Conservation (phyloP, 768 basidiomycete species). For the Boletellus emodensis region DNA sequence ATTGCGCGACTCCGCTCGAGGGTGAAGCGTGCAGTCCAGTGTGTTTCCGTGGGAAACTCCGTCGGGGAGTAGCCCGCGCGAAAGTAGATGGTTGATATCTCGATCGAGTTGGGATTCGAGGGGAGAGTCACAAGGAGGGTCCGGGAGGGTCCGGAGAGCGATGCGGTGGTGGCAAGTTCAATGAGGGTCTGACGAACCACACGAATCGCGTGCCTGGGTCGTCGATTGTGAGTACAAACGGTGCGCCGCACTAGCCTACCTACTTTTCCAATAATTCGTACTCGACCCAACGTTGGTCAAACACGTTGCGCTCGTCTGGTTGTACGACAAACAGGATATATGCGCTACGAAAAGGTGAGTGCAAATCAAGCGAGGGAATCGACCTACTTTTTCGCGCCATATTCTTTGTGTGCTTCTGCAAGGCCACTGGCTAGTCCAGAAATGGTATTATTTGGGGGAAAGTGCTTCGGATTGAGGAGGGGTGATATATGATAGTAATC, state of each 20-base stretch:
- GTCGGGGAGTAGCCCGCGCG: slow-evolving; percentile 83
- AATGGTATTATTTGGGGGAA: slow-evolving; percentile 73
- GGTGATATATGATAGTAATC: slow-evolving; percentile 62
- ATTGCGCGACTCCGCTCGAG: slow-evolving; percentile 83
- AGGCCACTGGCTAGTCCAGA: slow-evolving; percentile 70
- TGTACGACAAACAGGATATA: slow-evolving; percentile 87
- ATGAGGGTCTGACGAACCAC: slow-evolving; percentile 74
- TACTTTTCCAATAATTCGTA: slow-evolving; percentile 81
- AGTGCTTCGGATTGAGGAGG: slow-evolving; percentile 46
- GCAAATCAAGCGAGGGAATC: background rate
- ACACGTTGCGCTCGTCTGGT: slow-evolving; percentile 84
- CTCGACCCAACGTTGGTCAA: slow-evolving; percentile 88
- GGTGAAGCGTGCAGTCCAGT: slow-evolving; percentile 70
- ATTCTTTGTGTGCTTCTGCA: slow-evolving; percentile 74
- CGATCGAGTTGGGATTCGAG: slow-evolving; percentile 30
- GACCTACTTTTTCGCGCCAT: slow-evolving; percentile 50
- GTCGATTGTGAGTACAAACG: background rate
- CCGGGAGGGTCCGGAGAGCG: slow-evolving; percentile 43
- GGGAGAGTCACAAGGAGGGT: slow-evolving; percentile 36
- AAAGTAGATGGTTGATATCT: slow-evolving; percentile 89
- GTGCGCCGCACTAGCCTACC: slow-evolving; percentile 13
- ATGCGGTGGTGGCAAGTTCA: slow-evolving; percentile 57
- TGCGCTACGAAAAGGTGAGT: slow-evolving; percentile 32
- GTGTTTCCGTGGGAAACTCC: slow-evolving; percentile 64
- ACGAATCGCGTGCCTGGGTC: slow-evolving; percentile 63